phyloP scores from a whole-genome alignment of 2,329 filamentous ascomycete genomes.

The Aspergillus sp. region DNA sequence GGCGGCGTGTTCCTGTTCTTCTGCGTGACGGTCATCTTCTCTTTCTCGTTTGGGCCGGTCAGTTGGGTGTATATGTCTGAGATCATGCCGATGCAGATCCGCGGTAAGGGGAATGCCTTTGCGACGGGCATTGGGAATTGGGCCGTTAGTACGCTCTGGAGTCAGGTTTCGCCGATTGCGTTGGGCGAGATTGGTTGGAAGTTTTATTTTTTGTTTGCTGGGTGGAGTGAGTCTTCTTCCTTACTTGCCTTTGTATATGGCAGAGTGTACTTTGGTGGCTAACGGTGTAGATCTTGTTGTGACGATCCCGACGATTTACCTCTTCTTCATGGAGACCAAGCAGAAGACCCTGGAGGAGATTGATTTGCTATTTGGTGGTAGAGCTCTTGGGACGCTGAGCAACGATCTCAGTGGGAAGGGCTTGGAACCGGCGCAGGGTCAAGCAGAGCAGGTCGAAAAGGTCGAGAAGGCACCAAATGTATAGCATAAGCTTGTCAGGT shows the following conservation, averaged over 20 bases:
- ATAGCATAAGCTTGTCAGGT: too few species aligned
- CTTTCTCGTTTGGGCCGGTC: constrained; percentile 57
- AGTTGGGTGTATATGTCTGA: constrained; percentile 61
- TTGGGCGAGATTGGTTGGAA: constrained; percentile 51
- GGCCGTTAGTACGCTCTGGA: constrained; percentile 60
- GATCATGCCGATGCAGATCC: constrained; percentile 66
- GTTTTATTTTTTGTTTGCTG: constrained; percentile 60
- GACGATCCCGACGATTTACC: constrained; percentile 47
- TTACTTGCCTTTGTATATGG: too few species aligned
- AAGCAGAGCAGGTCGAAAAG: too few species aligned
- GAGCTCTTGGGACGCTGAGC: constrained; percentile 45
- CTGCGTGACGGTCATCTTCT: constrained; percentile 60
- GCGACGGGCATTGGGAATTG: constrained; percentile 60
- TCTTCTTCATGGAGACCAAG: constrained; percentile 57
- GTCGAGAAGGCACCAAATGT: too few species aligned
- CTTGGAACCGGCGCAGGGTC: too few species aligned
- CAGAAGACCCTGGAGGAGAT: constrained; percentile 58
- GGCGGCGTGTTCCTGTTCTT: constrained; percentile 68
- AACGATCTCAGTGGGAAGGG: too few species aligned
- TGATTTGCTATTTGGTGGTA: constrained; percentile 56
- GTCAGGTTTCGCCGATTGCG: constrained; percentile 58
- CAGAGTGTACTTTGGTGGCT: background rate
- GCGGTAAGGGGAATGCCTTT: constrained; percentile 58
- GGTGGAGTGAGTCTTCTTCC: constrained; percentile 41
- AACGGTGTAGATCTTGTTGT: constrained; percentile 32